Base-by-base conservation (phyloP, 768 basidiomycete genomes). In the Suillus placidus region DNA sequence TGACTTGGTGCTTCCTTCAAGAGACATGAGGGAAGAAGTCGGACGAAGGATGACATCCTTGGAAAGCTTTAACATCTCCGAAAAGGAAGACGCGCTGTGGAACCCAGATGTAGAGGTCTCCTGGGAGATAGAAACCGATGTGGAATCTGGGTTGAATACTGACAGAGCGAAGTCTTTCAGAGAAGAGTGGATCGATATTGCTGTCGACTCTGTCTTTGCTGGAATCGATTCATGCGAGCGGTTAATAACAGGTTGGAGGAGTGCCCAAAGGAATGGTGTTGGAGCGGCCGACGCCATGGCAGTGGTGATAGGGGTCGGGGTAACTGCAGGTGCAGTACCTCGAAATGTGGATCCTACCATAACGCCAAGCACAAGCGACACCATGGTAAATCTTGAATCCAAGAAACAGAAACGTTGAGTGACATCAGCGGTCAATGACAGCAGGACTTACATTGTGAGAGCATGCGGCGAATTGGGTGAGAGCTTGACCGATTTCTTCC, bases 311-410 rank as follows among this genome's bases (percentile, higher is more conserved):
- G 69, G 52, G 26, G 70, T 60, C 6, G 75, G 54, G 30, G 68
- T 64, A 23, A 70, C 66, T n/a, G 68, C 67, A 45, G 74, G 68
- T 38, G 65, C 52, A 23, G 71, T 64, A 20, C 58, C 58, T 30
- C 38, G 58, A 54, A 78, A 65, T 8, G 70, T 67, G 26, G 74
- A 65, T 26, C 76, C 74, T 45, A 77, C 70, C 9, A 87, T 79
- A 51, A 86, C 40, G 76, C 88, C 81, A 35, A 91, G 79, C n/a
- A 92, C 81, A 45, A 92, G 80, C 45, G 89, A 89, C 68, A 92
- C 77, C 57, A 92, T 74, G 1, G 90, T 88, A 66, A 92, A 83
- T 57, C 91, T 92, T 67, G n/a, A 55, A 51, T 60, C 32, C 34
- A 35, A 61, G 57, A 58, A 58, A 30, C 16, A 40, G 8, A 30